These are phyloP conservation scores for Populus trichocarpa DNA, from an alignment of 441 rosid species.

Conservation along the genomic window DNA sequence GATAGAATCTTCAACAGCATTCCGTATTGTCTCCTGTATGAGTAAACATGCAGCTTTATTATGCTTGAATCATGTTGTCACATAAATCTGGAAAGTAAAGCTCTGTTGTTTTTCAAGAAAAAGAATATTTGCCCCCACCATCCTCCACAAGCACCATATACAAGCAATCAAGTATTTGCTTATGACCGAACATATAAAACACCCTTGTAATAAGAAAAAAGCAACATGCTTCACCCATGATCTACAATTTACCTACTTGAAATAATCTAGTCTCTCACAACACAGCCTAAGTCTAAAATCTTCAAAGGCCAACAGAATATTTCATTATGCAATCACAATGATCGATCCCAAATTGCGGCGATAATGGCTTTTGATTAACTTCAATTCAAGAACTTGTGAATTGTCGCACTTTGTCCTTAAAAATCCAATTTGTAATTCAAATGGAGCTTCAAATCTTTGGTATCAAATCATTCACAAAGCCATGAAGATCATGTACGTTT, in stretches of 20 bases:
- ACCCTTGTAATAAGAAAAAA: not conserved
- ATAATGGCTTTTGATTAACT: not conserved
- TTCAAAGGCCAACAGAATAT: not conserved
- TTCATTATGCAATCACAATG: not conserved
- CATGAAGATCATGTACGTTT: not conserved
- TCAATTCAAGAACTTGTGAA: not conserved
- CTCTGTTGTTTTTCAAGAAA: not conserved
- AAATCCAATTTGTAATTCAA: not conserved
- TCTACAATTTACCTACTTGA: not conserved
- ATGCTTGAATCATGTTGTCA: not conserved
- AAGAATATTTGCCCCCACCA: not conserved
- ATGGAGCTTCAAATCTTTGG: not conserved
- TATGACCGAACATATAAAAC: not conserved
- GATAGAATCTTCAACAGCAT: conserved; percentile 86
- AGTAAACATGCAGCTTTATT: not conserved
- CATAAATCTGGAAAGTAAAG: not conserved
- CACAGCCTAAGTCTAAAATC: not conserved
- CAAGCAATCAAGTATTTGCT: not conserved
- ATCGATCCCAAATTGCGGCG: not conserved
- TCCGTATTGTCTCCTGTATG: conserved; percentile 71
- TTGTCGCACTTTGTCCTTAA: not conserved
- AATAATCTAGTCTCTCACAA: not conserved
- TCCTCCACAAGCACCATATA: not conserved
- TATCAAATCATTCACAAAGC: not conserved
- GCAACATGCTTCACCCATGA: not conserved